A percentile compares a stretch with the other conserved stretches of the same genome.
These are phyloP conservation scores for Agaricales sp. DNA, from an alignment of 1,284 basidiomycete genomes.

Conservation along the genomic window DNA sequence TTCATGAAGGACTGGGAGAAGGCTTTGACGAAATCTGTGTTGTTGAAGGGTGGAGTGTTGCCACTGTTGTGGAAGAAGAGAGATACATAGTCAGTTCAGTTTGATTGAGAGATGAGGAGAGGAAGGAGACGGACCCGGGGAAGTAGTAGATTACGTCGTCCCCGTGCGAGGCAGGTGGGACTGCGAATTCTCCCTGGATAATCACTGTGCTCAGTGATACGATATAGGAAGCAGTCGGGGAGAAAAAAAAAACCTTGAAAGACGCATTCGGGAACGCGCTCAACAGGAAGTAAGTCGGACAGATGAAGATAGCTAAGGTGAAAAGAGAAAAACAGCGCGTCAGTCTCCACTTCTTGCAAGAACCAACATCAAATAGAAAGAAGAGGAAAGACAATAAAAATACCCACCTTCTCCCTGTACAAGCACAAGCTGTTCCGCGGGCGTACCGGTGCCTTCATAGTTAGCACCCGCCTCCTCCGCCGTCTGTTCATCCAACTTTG, in stretches of 20 bases:
- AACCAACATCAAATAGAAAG: too few species aligned
- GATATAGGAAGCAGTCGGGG: too few species aligned
- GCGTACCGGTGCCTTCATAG: neutral
- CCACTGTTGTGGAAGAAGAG: too few species aligned
- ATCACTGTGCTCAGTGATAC: neutral
- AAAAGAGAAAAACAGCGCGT: too few species aligned
- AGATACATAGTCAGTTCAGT: too few species aligned
- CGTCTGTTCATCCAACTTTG: neutral
- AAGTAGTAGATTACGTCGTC: slow-evolving; percentile 15
- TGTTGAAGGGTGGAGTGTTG: slow-evolving; percentile 7
- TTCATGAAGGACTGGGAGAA: slow-evolving; percentile 13
- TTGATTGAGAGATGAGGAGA: too few species aligned
- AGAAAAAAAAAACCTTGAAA: neutral
- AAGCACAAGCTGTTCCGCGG: neutral
- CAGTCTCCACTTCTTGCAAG: neutral
- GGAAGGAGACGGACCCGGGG: too few species aligned
- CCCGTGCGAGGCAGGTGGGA: slow-evolving; percentile 15
- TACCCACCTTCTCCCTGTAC: neutral
- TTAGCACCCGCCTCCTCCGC: neutral
- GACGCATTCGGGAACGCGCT: slow-evolving; percentile 8
- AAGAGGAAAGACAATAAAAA: neutral
- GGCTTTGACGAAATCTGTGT: slow-evolving; percentile 10
- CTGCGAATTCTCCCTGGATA: slow-evolving; percentile 15
- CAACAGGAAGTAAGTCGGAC: slow-evolving; percentile 11
- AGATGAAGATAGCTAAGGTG: slow-evolving; percentile 16